Base-by-base conservation (phyloP, 1,139 yeast genomes). In the Martiniozyma asiatica region DNA sequence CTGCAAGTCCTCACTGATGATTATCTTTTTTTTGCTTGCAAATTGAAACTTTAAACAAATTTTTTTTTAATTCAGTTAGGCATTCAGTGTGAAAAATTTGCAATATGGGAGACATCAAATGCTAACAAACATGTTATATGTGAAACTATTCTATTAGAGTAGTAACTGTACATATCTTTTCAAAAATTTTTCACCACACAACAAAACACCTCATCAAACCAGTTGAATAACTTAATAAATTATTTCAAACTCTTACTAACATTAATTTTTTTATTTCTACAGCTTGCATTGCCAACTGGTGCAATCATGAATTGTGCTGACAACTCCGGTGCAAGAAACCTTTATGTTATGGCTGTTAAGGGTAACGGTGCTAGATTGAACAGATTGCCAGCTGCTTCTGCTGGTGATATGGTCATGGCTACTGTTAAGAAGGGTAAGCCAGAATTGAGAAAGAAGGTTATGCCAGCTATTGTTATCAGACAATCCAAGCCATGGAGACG, bases 341-440 rank as follows among this genome's bases (percentile, higher is more conserved):
- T 92, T 62, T 84, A 87, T 79, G 77, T 92, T 71, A 71, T 92
- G 61, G 89, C 99, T 71, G 99, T 92, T 64, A 89, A 87, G 76
- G 98, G 98, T 58, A 66, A 73, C 63, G 98, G 98, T 77, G 97
- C 98, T 56, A 87, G 97, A 78, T 82, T 92, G 66, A 92, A 89
- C 89, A 89, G 98, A 79, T 80, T 92, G 58, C 99, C 99, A 66
- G 98, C 98, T 59, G 98, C 98, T 54, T 87, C 97, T 58, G 93
- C 92, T 56, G 99, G 99, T 75, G 99, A 89, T 70, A 89, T 89
- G 98, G 97, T 89, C 62, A 87, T 89, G 94, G 98, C 98, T 58
- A 92, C 99, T 58, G 99, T 92, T 65, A 92, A 89, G 82, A 92
- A 92, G 77, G 99, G 99, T 82, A 92, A 92, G 87, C 99, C 99